Percentiles rank a stretch among this genome's conserved stretches.
These are phyloP conservation scores for Alternaria novae-zelandiae DNA, from an alignment of 2,329 filamentous ascomycete genomes.

Conservation along the genomic window DNA sequence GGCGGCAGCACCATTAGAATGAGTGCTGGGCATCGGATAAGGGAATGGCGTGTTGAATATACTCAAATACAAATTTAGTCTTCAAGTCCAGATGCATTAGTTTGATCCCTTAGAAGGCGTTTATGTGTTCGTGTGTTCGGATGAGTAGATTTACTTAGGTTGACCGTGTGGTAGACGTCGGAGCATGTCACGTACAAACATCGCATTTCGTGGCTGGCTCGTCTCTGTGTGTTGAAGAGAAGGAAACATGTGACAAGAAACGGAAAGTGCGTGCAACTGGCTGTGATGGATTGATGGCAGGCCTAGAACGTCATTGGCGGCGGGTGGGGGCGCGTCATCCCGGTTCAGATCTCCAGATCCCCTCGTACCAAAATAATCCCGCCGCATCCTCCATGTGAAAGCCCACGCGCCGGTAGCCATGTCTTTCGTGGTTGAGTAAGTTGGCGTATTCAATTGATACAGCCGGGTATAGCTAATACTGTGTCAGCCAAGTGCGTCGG, in stretches of 20 bases:
- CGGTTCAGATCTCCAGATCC: slow-evolving; percentile 12
- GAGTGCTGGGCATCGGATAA: background rate
- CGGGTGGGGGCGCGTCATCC: slow-evolving; percentile 12
- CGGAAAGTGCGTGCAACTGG: background rate
- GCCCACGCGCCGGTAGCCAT: slow-evolving; percentile 40
- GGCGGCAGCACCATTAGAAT: background rate
- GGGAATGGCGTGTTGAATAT: background rate
- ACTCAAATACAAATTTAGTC: background rate
- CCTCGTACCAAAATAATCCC: slow-evolving; percentile 6
- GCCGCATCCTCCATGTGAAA: slow-evolving; percentile 9
- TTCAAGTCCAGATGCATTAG: background rate
- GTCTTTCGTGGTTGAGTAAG: slow-evolving; percentile 53
- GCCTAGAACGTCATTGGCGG: slow-evolving; percentile 2
- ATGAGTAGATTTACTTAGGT: background rate
- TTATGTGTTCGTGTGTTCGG: background rate
- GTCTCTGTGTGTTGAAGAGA: background rate
- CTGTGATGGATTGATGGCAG: background rate
- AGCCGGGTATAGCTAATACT: slow-evolving; percentile 4
- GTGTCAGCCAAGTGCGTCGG: slow-evolving; percentile 59
- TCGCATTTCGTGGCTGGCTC: background rate
- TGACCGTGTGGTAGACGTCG: background rate
- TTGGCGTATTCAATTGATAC: background rate
- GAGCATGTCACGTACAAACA: background rate
- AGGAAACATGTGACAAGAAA: background rate
- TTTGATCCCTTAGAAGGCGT: background rate